Evolutionary conservation across 2,329 filamentous ascomycete species (phyloP).

Genomic region (Trichophyton verrucosum): DNA sequence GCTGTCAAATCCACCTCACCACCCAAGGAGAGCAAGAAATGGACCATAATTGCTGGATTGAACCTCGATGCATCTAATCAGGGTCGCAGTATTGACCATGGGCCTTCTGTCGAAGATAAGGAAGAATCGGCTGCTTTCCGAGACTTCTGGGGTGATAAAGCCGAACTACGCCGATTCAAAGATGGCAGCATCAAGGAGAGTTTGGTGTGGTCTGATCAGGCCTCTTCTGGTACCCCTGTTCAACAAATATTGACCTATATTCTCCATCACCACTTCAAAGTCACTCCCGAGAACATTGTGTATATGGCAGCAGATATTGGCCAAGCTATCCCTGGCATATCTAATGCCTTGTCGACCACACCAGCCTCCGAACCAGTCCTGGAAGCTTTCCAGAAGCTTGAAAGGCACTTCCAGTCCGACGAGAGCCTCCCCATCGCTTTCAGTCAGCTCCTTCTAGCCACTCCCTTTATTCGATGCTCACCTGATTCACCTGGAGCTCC

Average conservation of each 20-base stretch:
- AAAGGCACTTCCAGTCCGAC: constrained; percentile 62
- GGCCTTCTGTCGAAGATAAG: constrained; percentile 74
- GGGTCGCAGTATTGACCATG: constrained; percentile 69
- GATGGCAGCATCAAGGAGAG: constrained; percentile 91
- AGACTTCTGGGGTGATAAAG: constrained; percentile 87
- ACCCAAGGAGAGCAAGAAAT: constrained; percentile 18
- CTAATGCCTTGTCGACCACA: constrained; percentile 40
- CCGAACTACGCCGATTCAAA: constrained; percentile 86
- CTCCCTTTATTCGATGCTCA: constrained; percentile 60
- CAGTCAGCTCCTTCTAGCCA: constrained; percentile 62
- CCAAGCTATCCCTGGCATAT: constrained; percentile 21
- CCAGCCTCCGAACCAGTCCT: constrained; percentile 43
- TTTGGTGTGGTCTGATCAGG: constrained; percentile 64
- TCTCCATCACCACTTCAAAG: constrained; percentile 55
- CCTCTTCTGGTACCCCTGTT: constrained; percentile 51
- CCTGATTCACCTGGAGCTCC: constrained; percentile 39
- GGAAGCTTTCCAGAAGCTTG: constrained; percentile 58
- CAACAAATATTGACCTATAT: constrained; percentile 68
- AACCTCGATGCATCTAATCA: constrained; percentile 61
- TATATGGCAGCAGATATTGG: constrained; percentile 40
- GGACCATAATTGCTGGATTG: constrained; percentile 49
- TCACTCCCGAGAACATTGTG: constrained; percentile 42
- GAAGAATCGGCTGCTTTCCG: constrained; percentile 70
- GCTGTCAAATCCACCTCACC: constrained; percentile 31
- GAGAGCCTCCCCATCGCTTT: constrained; percentile 80